phyloP scores from a whole-genome alignment of 2,329 filamentous ascomycete species.

The Coccinonectria pachysandricola region DNA sequence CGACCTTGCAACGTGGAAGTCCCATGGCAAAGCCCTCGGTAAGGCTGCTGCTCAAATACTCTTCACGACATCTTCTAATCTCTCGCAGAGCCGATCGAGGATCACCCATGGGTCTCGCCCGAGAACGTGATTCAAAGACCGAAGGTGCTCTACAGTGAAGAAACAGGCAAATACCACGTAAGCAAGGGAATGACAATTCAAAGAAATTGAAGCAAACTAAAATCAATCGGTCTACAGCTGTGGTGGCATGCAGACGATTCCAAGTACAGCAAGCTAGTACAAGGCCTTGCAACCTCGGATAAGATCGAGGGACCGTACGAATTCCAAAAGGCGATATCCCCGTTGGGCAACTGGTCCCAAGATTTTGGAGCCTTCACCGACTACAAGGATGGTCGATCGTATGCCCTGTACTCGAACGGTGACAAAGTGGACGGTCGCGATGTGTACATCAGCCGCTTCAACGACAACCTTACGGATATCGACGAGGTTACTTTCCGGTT shows the following conservation, averaged over 20 bases:
- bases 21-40: slow-evolving; percentile 46
- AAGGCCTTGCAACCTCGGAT: slow-evolving; percentile 44
- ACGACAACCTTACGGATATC: slow-evolving; percentile 39
- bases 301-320: slow-evolving; percentile 42
- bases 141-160: slow-evolving; percentile 49
- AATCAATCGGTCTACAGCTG: slow-evolving; percentile 27
- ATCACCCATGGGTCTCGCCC: slow-evolving; percentile 43
- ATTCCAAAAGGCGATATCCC: slow-evolving; percentile 42
- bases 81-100: slow-evolving; percentile 36
- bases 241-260: slow-evolving; percentile 53
- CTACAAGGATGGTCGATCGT: slow-evolving; percentile 44
- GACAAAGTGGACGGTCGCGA: slow-evolving; percentile 44
- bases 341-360: slow-evolving; percentile 52
- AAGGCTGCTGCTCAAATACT: slow-evolving; percentile 9
- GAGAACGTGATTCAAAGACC: slow-evolving; percentile 50
- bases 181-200: slow-evolving; percentile 1
- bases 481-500: slow-evolving; percentile 44
- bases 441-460: slow-evolving; percentile 45
- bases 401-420: slow-evolving; percentile 50
- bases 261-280: slow-evolving; percentile 44
- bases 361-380: slow-evolving; percentile 53
- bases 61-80: neutral
- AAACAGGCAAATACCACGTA: slow-evolving; percentile 45
- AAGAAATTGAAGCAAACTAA: neutral
- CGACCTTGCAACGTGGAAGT: slow-evolving; percentile 49